phyloP scores from a whole-genome alignment of 208 protist genomes.

The Trypanosoma brucei region DNA sequence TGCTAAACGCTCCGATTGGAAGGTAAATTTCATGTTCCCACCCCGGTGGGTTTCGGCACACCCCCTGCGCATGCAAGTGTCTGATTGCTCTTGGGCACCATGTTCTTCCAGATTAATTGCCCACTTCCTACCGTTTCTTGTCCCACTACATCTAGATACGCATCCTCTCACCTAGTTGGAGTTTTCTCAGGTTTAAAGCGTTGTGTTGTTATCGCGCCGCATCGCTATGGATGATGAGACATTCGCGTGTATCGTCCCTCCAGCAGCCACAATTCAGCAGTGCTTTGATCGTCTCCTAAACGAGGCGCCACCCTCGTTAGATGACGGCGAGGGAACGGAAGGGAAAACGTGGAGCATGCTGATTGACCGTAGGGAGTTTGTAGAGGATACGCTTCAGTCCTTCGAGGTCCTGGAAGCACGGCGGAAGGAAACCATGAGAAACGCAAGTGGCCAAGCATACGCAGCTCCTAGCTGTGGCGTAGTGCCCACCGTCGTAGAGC shows the following conservation, averaged over 20 bases:
- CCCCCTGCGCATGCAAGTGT: too few relatives aligned
- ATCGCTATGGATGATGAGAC: slow-evolving; percentile 9
- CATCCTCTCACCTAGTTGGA: too few relatives aligned
- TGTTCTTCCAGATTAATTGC: too few relatives aligned
- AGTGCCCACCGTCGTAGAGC: background rate
- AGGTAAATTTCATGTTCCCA: too few relatives aligned
- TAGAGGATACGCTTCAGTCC: slow-evolving; percentile 8
- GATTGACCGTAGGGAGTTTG: slow-evolving; percentile 13
- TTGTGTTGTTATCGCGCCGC: too few relatives aligned
- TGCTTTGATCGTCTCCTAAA: slow-evolving; percentile 7
- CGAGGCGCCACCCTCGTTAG: slow-evolving; percentile 15
- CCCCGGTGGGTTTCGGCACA: too few relatives aligned
- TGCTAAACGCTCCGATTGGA: too few relatives aligned
- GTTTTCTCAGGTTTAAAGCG: too few relatives aligned
- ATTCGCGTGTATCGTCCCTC: slow-evolving; percentile 18
- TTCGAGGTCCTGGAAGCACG: background rate
- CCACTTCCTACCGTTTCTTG: too few relatives aligned
- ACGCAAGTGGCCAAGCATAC: background rate
- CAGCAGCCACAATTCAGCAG: slow-evolving; percentile 3
- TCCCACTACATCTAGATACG: too few relatives aligned
- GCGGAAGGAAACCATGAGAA: background rate
- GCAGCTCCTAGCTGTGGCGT: background rate
- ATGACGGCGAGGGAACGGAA: slow-evolving; percentile 10
- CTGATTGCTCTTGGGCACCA: too few relatives aligned
- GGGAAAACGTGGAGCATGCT: slow-evolving; percentile 12